Base-by-base conservation (phyloP, 2,329 filamentous ascomycete species). In the Penicillium hordei region DNA sequence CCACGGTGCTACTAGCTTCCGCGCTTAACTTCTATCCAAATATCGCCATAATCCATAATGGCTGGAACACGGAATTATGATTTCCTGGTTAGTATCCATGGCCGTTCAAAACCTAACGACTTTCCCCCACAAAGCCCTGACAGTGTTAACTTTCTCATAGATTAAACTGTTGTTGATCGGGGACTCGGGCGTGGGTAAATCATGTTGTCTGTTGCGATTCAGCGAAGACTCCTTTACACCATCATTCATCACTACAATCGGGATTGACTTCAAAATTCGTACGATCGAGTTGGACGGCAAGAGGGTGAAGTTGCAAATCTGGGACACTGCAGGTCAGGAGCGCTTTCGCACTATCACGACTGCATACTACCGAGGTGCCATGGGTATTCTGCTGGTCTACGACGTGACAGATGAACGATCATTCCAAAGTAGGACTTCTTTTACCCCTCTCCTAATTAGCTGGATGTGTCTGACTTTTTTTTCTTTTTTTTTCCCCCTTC, bases 221-320 rank as follows among this genome's bases (percentile, higher is more conserved):
- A 96, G 91, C 79, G 93, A 97, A 81, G 93, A 97, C 82, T 95
- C 91, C 46, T 97, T 96, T 81, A 97, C 93, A 52, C 93, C 93
- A 43, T 96, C 91, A 69, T 97, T 96, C 83, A 97, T 97, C 82
- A 96, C 93, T 62, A 99, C 94, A 63, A 99, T 99, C 79, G 94
- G 94, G 68, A 97, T 99, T 82, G 94, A 99, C 81, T 99, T 99
- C 83, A 99, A 99, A 85, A 99, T 99, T 76, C 87, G 94, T 67
- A 99, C 94, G 65, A 99, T 99, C 80, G 94, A 99, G 81, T 84
- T 99, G 68, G 94, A 99, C 79, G 93, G 93, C 75, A 99, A 99
- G 86, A 86, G 93, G 63, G 94, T 99, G 71, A 99, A 99, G 84
- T 82, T 99, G 75, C 94, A 99, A 82, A 99, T 99, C 79, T 99